Evolutionary conservation across 2,329 filamentous ascomycete species (phyloP).

Genomic region (Beauveria sp.): DNA sequence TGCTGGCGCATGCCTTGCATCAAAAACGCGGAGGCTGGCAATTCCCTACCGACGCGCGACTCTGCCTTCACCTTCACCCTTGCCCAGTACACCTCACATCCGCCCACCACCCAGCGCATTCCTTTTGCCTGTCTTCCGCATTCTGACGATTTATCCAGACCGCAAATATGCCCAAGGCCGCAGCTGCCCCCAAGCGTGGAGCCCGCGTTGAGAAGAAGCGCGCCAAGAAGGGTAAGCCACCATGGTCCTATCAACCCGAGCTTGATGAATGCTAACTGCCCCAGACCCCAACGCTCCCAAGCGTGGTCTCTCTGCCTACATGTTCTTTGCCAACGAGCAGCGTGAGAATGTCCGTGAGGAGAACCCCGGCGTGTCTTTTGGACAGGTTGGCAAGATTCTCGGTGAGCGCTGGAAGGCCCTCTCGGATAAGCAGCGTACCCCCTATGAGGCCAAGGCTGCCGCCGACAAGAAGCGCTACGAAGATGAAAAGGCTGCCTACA

Average conservation of each 20-base stretch:
- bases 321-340: slow-evolving; percentile 99
- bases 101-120: background rate
- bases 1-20: background rate
- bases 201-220: slow-evolving; percentile 49
- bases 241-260: background rate
- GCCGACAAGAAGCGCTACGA: slow-evolving; percentile 99
- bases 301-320: slow-evolving; percentile 98
- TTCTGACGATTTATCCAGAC: slow-evolving; percentile 14
- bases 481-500: slow-evolving; percentile 92
- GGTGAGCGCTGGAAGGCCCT: slow-evolving; percentile 99
- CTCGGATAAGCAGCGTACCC: slow-evolving; percentile 82
- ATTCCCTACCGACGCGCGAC: background rate
- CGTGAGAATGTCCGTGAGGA: slow-evolving; percentile 97
- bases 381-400: slow-evolving; percentile 96
- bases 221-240: slow-evolving; percentile 51
- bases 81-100: background rate
- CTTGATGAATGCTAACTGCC: slow-evolving; percentile 12
- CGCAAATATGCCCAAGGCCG: slow-evolving; percentile 52
- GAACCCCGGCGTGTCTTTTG: slow-evolving; percentile 96
- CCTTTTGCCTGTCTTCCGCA: background rate
- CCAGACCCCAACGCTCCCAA: slow-evolving; percentile 95
- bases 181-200: slow-evolving; percentile 41
- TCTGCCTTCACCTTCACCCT: slow-evolving; percentile 16
- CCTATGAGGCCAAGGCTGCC: slow-evolving; percentile 95
- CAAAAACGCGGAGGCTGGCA: background rate